phyloP scores from a whole-genome alignment of 208 protist genomes.

The Acanthamoeba royreba region DNA sequence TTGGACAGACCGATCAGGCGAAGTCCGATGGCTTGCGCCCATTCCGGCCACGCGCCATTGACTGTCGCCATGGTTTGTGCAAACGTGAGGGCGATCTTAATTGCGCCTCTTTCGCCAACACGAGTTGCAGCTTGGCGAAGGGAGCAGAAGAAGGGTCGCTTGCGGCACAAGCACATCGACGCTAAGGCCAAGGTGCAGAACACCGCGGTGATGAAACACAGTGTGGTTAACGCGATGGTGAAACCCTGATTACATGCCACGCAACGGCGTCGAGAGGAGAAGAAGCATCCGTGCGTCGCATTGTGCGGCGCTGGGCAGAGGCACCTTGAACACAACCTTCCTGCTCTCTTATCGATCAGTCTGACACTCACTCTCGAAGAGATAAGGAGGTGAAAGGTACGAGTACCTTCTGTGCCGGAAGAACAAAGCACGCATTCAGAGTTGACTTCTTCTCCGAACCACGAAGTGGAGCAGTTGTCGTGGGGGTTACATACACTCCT shows the following conservation, averaged over 20 bases:
- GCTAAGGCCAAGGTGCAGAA: not conserved
- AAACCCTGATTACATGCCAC: not conserved
- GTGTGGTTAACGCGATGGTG: not conserved
- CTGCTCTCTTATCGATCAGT: not conserved
- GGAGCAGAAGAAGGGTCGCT: not conserved
- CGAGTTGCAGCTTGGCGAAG: not conserved
- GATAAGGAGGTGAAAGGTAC: no score
- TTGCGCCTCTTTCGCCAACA: not conserved
- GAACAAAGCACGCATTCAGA: not conserved
- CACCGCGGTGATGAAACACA: not conserved
- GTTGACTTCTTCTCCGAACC: not conserved
- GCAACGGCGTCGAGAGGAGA: not conserved
- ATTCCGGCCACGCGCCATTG: not conserved
- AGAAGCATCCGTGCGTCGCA: not conserved
- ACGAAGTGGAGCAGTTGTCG: not conserved
- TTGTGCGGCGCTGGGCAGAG: not conserved
- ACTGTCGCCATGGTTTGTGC: not conserved
- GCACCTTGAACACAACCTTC: not conserved
- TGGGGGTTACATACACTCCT: not conserved
- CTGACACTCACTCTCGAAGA: no score
- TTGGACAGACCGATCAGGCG: not conserved
- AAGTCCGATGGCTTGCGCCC: not conserved
- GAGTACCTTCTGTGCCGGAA: not conserved
- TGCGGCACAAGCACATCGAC: not conserved
- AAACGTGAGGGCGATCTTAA: not conserved